phyloP scores from a whole-genome alignment of 495 filamentous ascomycete species.

The Hapsidospora chrysogenum region DNA sequence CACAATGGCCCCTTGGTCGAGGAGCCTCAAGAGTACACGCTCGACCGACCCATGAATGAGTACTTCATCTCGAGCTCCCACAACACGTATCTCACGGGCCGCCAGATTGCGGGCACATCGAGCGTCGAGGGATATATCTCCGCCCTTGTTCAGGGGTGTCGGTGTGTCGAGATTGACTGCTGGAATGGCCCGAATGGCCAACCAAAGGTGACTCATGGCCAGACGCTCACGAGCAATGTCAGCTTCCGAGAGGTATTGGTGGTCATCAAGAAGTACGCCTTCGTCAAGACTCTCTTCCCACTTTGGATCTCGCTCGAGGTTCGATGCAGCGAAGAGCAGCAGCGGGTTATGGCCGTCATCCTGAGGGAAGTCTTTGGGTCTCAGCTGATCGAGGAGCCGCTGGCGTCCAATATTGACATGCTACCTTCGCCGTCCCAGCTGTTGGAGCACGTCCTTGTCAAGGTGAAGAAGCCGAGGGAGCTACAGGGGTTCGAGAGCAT shows the following conservation, averaged over 20 bases:
- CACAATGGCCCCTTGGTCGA: conserved; percentile 47
- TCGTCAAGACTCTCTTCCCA: conserved; percentile 62
- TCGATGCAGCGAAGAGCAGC: conserved; percentile 72
- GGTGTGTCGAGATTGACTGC: conserved; percentile 93
- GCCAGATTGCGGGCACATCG: conserved; percentile 75
- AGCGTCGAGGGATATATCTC: conserved; percentile 89
- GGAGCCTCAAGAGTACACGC: conserved; percentile 34
- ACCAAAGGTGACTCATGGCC: conserved; percentile 78
- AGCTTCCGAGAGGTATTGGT: conserved; percentile 79
- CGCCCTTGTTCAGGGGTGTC: conserved; percentile 74
- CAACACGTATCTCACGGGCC: conserved; percentile 89
- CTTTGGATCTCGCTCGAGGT: conserved; percentile 92
- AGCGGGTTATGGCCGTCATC: conserved; percentile 75
- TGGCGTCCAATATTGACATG: conserved; percentile 41
- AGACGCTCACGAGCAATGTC: conserved; percentile 73
- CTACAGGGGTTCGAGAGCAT: conserved; percentile 1
- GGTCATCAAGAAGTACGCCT: conserved; percentile 87
- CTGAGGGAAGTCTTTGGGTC: conserved; percentile 71
- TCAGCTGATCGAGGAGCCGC: conserved; percentile 56
- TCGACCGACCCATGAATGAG: conserved; percentile 81
- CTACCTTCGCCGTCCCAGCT: conserved; percentile 80
- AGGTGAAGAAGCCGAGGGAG: conserved; percentile 56
- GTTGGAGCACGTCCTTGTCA: conserved; percentile 70
- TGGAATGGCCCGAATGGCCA: conserved; percentile 84
- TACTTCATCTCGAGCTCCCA: conserved; percentile 98